Base-by-base conservation (phyloP, 2,329 filamentous ascomycete species). In the Arachnomyces sp. region DNA sequence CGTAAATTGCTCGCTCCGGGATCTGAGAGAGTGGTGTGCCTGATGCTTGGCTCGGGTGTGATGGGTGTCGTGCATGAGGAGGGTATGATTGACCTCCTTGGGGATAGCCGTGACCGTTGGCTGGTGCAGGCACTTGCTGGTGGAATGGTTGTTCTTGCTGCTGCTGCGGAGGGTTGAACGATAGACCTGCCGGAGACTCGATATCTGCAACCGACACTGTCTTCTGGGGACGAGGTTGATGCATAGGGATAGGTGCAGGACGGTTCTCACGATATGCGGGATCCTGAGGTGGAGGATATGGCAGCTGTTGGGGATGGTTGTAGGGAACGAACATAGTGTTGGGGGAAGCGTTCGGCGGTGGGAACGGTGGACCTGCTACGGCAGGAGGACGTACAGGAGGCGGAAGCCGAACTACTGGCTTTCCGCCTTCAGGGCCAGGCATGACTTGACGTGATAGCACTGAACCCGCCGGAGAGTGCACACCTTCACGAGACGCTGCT, bases 221-320 rank as follows among this genome's bases (percentile, higher is more conserved):
- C 71, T 96, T 96, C 62, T 96, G 89, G 7, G 92, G 90, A 38
- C 86, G 83, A 42, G 92, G 92, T 60, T 96, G 92, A 59, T 96
- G 86, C 80, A 96, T 95, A 1, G 87, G 76, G 13, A 80, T 73
- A 31, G 74, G 72, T 13, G 67, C 69, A 33, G 74, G 72, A 51
- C 76, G 78, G 49, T 75, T 78, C 57, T 80, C 78, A 37, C 74
- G 72, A 57, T 71, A 77, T 1, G 71, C 61, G 7, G 74, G 73
- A 47, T 74, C 72, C 48, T 74, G 72, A 17, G 74, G 71, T 35
- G 72, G 65, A 33, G 71, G 68, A 44, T 72, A 75, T 4, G 77
- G 50, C 77, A 68, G 32, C 67, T 61, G 48, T 60, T 69, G 4
- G 39, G 71, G 62, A n/a, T 32, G 72, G 66, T 50, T 70, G 78